These are phyloP conservation scores for Rhodocollybia butyracea DNA, from an alignment of 768 basidiomycete species.

Conservation along the genomic window DNA sequence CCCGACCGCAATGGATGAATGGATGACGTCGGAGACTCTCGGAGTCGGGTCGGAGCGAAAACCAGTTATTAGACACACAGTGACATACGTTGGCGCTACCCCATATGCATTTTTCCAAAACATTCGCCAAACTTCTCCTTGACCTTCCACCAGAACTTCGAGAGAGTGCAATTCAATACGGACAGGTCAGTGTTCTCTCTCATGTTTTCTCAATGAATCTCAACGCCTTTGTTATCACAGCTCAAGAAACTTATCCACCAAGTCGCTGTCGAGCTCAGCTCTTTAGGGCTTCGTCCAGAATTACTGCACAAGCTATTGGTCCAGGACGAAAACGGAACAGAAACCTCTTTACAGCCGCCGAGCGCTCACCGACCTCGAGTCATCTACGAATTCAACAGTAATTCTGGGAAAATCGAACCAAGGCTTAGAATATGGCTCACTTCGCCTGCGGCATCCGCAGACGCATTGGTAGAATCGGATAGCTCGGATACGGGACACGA, in stretches of 20 bases:
- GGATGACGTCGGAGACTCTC: too few relatives aligned
- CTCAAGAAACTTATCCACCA: conserved; percentile 89
- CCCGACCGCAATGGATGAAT: too few relatives aligned
- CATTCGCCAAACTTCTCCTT: conserved; percentile 57
- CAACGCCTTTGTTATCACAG: conserved; percentile 34
- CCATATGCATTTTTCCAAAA: conserved; percentile 72
- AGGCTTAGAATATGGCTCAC: conserved; percentile 52
- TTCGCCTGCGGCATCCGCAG: conserved; percentile 12
- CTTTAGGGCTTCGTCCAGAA: conserved; percentile 57
- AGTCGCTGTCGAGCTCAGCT: conserved; percentile 73
- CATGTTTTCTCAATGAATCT: neutral
- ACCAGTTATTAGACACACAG: too few relatives aligned
- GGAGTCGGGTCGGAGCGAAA: too few relatives aligned
- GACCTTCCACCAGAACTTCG: conserved; percentile 75
- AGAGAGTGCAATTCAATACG: conserved; percentile 80
- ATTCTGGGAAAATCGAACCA: conserved; percentile 50
- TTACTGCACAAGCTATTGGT: conserved; percentile 44
- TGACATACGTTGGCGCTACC: too few relatives aligned
- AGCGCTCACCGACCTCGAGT: conserved; percentile 24
- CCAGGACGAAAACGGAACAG: too few relatives aligned
- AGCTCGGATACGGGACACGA: conserved; percentile 11
- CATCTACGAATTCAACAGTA: conserved; percentile 54
- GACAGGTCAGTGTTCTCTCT: conserved; percentile 49
- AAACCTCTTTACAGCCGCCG: too few relatives aligned
- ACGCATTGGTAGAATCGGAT: conserved; percentile 11